A percentile compares a stretch with the other conserved stretches of the same genome.
These are phyloP conservation scores for Fragaria nilgerrensis DNA, from an alignment of 306 rosid genomes.

Conservation along the genomic window DNA sequence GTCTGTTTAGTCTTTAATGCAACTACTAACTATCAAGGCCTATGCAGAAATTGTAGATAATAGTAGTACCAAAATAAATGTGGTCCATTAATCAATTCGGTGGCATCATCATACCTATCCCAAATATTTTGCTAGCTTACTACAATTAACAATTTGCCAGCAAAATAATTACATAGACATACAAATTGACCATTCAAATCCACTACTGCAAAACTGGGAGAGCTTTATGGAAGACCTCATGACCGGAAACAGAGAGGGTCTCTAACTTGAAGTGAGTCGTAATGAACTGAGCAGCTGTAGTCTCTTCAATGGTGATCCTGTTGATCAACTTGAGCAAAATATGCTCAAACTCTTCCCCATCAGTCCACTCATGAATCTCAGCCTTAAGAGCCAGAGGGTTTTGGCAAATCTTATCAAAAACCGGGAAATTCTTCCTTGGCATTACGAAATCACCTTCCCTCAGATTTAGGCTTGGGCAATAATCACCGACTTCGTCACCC, in stretches of 20 bases:
- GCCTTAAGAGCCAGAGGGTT: slow-evolving; percentile 10
- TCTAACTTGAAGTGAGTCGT: slow-evolving; percentile 44
- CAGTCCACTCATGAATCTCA: slow-evolving; percentile 32
- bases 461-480: slow-evolving; percentile 34
- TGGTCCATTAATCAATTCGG: too few relatives aligned
- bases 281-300: not conserved
- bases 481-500: slow-evolving; percentile 20
- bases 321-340: slow-evolving; percentile 4
- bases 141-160: not conserved
- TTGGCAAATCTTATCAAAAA: slow-evolving; percentile 22
- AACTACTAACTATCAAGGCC: too few relatives aligned
- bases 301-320: slow-evolving; percentile 8
- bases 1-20: too few relatives aligned
- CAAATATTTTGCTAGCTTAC: not conserved
- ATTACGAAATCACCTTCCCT: slow-evolving; percentile 23
- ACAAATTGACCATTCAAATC: not conserved
- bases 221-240: slow-evolving; percentile 38
- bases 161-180: not conserved
- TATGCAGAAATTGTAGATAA: too few relatives aligned
- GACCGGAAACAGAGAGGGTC: slow-evolving; percentile 27
- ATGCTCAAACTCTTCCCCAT: slow-evolving; percentile 26
- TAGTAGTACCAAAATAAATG: too few relatives aligned
- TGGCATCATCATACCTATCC: too few relatives aligned
- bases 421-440: slow-evolving; percentile 30
- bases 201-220: slow-evolving; percentile 34